These are phyloP conservation scores for Alternaria sp. DNA, from an alignment of 2,329 filamentous ascomycete species.

Conservation along the genomic window DNA sequence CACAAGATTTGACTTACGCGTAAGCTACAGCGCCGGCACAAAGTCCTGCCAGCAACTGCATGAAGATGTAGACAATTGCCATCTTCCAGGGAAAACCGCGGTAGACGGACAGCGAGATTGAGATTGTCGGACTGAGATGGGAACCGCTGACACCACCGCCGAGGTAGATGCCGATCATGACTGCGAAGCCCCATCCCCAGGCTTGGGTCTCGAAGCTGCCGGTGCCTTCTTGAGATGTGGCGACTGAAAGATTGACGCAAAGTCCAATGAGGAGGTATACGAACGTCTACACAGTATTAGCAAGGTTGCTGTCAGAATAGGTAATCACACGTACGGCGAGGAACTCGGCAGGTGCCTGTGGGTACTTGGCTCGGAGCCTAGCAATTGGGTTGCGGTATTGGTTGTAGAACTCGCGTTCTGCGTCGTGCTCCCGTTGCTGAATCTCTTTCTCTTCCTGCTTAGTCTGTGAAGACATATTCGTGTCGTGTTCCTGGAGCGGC, in stretches of 20 bases:
- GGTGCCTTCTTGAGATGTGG: constrained; percentile 53
- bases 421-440: constrained; percentile 51
- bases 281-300: constrained; percentile 23
- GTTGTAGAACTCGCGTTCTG: constrained; percentile 54
- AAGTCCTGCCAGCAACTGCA: constrained; percentile 62
- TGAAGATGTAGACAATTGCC: constrained; percentile 57
- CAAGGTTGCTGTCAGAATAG: no score
- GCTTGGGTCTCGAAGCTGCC: constrained; percentile 39
- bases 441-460: constrained; percentile 48
- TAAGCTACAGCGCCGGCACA: constrained; percentile 53
- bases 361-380: constrained; percentile 58
- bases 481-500: constrained; percentile 39
- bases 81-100: constrained; percentile 65
- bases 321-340: constrained; percentile 50
- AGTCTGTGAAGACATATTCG: constrained; percentile 33
- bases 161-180: constrained; percentile 58
- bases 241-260: constrained; percentile 56
- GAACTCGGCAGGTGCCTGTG: constrained; percentile 61
- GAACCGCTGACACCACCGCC: constrained; percentile 56
- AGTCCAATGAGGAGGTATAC: constrained; percentile 54
- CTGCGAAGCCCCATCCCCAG: constrained; percentile 60
- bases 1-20: constrained; percentile 53
- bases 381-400: constrained; percentile 60
- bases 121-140: constrained; percentile 57
- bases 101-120: constrained; percentile 55